phyloP scores from a whole-genome alignment of 441 rosid genomes.

The Populus hybrid region DNA sequence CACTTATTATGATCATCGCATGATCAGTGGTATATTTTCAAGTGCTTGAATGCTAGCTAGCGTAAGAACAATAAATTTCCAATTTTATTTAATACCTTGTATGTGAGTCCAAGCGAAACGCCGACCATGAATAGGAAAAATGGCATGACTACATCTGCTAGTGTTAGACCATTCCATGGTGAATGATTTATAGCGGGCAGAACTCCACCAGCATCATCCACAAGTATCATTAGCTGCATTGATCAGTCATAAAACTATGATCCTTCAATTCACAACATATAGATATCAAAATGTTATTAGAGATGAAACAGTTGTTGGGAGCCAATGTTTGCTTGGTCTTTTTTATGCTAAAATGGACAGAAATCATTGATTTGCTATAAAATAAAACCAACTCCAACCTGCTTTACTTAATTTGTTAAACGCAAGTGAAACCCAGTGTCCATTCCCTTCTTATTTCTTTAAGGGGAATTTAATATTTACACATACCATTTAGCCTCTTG shows the following conservation, averaged over 20 bases:
- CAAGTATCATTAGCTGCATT: conserved; percentile 79
- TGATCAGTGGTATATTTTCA: neutral
- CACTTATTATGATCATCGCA: neutral
- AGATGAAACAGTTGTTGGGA: neutral
- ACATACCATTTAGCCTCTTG: neutral
- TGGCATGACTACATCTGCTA: conserved; percentile 97
- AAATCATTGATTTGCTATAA: neutral
- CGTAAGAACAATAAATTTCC: neutral
- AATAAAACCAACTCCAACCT: neutral
- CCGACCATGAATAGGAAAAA: conserved; percentile 90
- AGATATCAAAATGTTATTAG: neutral
- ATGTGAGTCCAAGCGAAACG: conserved; percentile 65
- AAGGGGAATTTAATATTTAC: neutral
- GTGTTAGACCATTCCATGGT: conserved; percentile 82
- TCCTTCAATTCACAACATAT: too few relatives aligned
- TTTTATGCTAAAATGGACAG: neutral
- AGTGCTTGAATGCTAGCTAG: neutral
- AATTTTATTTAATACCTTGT: conserved; percentile 50
- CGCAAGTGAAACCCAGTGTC: neutral
- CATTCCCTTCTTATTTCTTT: neutral
- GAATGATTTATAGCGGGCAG: conserved; percentile 79
- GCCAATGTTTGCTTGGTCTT: neutral
- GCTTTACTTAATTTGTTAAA: neutral
- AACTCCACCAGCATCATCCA: conserved; percentile 74
- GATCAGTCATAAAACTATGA: neutral